Percentiles rank a stretch among this genome's conserved stretches.
Evolutionary conservation across 2,329 filamentous ascomycete species (phyloP).

Genomic region (Cladosporium sp.): DNA sequence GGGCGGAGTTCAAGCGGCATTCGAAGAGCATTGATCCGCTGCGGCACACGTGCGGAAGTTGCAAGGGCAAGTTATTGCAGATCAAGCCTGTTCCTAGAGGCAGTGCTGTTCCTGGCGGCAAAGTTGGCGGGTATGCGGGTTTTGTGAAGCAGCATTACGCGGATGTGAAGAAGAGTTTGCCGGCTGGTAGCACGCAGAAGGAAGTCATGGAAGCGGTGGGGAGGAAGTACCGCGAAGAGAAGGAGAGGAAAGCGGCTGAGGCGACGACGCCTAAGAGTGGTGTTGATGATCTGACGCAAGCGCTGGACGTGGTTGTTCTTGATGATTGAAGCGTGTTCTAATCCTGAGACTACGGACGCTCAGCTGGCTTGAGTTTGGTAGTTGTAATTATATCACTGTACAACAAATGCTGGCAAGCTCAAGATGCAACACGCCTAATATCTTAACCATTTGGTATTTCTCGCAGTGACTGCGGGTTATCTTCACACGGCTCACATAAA

Average conservation of each 20-base stretch:
- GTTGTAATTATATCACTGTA: neutral
- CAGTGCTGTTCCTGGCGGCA: constrained; percentile 28
- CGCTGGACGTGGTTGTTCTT: constrained; percentile 28
- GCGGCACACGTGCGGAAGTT: constrained; percentile 75
- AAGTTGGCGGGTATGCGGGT: constrained; percentile 55
- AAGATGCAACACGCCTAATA: neutral
- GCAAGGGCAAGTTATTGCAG: constrained; percentile 69
- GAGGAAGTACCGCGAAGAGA: constrained; percentile 60
- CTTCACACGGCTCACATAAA: neutral
- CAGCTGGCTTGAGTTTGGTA: neutral
- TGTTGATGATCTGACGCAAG: constrained; percentile 27
- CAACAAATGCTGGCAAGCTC: neutral
- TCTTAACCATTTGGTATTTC: neutral
- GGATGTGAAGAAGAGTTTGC: constrained; percentile 59
- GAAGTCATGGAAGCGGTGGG: constrained; percentile 70
- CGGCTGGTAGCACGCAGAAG: constrained; percentile 59
- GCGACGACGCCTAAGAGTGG: constrained; percentile 2
- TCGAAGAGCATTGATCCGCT: constrained; percentile 77
- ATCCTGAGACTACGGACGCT: neutral
- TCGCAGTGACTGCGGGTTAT: neutral
- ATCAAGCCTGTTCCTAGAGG: constrained; percentile 72
- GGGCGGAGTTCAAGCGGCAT: constrained; percentile 75
- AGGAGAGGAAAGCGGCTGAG: constrained; percentile 34
- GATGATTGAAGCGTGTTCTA: too few relatives aligned
- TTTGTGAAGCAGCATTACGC: constrained; percentile 71